Base-by-base conservation (phyloP, 2,329 filamentous ascomycete genomes). In the Penicillium sp. region DNA sequence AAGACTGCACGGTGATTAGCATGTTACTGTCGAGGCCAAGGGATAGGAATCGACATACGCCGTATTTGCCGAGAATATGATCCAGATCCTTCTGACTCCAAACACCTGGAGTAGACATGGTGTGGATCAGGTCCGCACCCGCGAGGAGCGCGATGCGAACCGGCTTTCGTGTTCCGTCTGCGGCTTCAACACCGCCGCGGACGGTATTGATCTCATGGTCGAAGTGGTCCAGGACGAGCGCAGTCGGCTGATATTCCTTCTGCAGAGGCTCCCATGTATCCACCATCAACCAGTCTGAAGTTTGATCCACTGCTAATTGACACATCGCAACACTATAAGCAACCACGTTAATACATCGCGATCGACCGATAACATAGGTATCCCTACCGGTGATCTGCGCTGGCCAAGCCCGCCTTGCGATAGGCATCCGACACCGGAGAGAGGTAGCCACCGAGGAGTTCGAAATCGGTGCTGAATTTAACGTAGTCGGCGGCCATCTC, bases 201-300 rank as follows among this genome's bases (percentile, higher is more conserved):
- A 90, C 82, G 22, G 83, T 81, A 69, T 96, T 96, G 68, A 96
- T 89, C 70, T 96, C 90, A 67, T 92, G 76, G 60, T 95, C 86
- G 63, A 96, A 94, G 73, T 96, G 92, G 66, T 95, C 90, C 44
- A 96, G 79, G 36, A 96, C 92, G 62, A 88, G 83, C 35, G 92
- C 92, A 0, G 92, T 97, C 14, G 91, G 90, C 56, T 90, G 86
- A 69, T 96, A 97, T 60, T 88, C 81, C 65, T 86, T 83, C 74
- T 95, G 85, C 63, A 88, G 78, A n/a, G 90, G 88, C 77, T 96
- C 92, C 87, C 89, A 95, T 0, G 88, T 85, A 68, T 95, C 90
- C 41, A 94, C 89, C 84, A 90, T 90, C 54, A 95, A 78, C 86
- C 88, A 91, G 62, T 84, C 84, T 45, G 86, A 86, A 46, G 88